Evolutionary conservation across 1,139 yeast species (phyloP).

Genomic region (Lizanozyma gosingica): DNA sequence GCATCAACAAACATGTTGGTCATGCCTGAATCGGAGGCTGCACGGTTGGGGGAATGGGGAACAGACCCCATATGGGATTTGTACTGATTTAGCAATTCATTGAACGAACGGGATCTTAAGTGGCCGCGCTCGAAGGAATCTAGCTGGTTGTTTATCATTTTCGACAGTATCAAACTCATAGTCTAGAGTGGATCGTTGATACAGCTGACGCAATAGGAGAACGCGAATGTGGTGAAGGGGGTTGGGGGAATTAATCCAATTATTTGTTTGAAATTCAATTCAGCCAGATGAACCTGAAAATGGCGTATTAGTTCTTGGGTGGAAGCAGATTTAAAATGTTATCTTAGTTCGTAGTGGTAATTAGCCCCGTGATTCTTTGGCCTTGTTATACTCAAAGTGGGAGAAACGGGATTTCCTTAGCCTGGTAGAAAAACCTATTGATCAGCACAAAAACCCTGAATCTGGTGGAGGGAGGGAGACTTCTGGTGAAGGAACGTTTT

Average conservation of each 20-base stretch:
- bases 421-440: neutral
- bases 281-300: too few species aligned
- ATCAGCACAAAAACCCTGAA: neutral
- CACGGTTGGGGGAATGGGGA: conserved; percentile 5
- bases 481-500: neutral
- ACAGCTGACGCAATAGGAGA: too few species aligned
- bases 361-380: too few species aligned
- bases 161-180: conserved; percentile 1
- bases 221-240: too few species aligned
- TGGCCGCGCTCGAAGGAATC: conserved; percentile 23
- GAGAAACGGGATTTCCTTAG: too few species aligned
- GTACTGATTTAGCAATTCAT: conserved; percentile 21
- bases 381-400: too few species aligned
- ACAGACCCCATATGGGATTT: conserved; percentile 12
- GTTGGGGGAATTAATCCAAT: too few species aligned
- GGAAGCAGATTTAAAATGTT: too few species aligned
- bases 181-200: too few species aligned
- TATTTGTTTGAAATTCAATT: too few species aligned
- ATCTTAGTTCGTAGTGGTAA: too few species aligned
- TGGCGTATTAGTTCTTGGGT: too few species aligned
- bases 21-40: conserved; percentile 2
- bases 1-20: conserved; percentile 2
- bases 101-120: conserved; percentile 25
- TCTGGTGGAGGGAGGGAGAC: neutral
- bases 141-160: conserved; percentile 24